Evolutionary conservation across 2,329 filamentous ascomycete genomes (phyloP), one percentile per base, ranked within the genome.

Genomic region (Macrophomina tecta): DNA sequence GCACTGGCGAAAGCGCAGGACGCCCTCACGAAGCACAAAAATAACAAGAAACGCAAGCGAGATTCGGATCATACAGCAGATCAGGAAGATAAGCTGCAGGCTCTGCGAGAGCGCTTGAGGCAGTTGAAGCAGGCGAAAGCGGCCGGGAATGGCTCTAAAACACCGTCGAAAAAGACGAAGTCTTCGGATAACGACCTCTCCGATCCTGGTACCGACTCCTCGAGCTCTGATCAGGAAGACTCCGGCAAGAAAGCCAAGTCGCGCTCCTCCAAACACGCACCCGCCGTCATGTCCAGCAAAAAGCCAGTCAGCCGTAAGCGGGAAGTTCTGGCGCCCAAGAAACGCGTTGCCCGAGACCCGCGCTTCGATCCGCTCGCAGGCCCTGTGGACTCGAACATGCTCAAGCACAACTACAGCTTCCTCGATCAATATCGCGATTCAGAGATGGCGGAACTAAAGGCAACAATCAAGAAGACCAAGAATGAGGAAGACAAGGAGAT

Each of bases 1-100:
- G 91, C 92, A n/a, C 84, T 97, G 48, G 92, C 92, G 70, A 92
- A 92, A 82, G 94, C 93, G 1, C 92, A 97, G 81, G 89, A 89
- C 46, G 86, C 88, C 0, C 80, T 97, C 38, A 70, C 79, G 79
- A 78, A 72, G 68, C 70, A 71, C 52, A 77, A 67, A 64, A 74
- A 68, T 63, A 70, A 68, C 48, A 73, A 76, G 69, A 82, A 81
- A 76, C 80, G 78, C 64, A 84, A 83, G 70, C 76, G 81, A 56
- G 78, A 76, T 18, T 73, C 77, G 14, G 75, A 78, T 12, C 75
- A 78, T 14, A 74, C 75, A 0, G 76, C 72, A 18, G 60, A 69
- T 14, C 78, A 83, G 65, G 81, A 83, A 30, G 78, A 81, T 61
- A 84, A 84, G 69, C 72, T 85, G 7, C 77, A 80, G 67, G 79